phyloP scores from a whole-genome alignment of 805 yeast genomes.

The Lachancea lanzarotensis region DNA sequence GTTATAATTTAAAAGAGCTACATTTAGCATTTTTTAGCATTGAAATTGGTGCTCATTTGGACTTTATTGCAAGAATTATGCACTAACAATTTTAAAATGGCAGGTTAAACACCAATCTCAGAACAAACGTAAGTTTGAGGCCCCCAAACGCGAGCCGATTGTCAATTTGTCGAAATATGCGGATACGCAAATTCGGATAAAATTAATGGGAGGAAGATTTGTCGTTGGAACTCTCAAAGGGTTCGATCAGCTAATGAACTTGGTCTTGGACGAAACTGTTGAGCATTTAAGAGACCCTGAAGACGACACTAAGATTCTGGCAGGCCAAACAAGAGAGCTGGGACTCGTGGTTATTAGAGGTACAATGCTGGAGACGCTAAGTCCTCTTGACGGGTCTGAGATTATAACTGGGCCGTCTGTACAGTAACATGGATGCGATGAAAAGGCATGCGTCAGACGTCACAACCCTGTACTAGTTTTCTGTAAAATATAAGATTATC shows the following conservation, averaged over 20 bases:
- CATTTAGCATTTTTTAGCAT: background rate
- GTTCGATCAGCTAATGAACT: slow-evolving; percentile 71
- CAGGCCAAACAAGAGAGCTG: slow-evolving; percentile 55
- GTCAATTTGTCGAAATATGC: slow-evolving; percentile 70
- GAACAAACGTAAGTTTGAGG: slow-evolving; percentile 42
- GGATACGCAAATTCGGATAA: slow-evolving; percentile 67
- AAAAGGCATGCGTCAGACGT: no score
- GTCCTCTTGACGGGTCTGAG: slow-evolving; percentile 32
- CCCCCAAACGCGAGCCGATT: slow-evolving; percentile 89
- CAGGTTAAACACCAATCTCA: slow-evolving; percentile 14
- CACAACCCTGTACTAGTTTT: no score
- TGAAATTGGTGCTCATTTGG: background rate
- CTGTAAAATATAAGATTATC: no score
- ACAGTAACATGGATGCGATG: no score
- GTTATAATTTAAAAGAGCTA: background rate
- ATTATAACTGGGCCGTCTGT: slow-evolving; percentile 14
- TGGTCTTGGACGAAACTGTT: slow-evolving; percentile 62
- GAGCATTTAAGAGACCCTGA: slow-evolving; percentile 60
- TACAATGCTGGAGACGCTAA: slow-evolving; percentile 51
- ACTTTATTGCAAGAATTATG: background rate
- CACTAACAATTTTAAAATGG: background rate
- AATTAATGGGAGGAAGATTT: slow-evolving; percentile 80
- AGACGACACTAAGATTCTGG: slow-evolving; percentile 44
- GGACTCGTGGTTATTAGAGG: slow-evolving; percentile 86
- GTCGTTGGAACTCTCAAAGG: slow-evolving; percentile 81